Evolutionary conservation across 169 alveolate genomes (phyloP).

Genomic region (Eimeria brunetti): DNA sequence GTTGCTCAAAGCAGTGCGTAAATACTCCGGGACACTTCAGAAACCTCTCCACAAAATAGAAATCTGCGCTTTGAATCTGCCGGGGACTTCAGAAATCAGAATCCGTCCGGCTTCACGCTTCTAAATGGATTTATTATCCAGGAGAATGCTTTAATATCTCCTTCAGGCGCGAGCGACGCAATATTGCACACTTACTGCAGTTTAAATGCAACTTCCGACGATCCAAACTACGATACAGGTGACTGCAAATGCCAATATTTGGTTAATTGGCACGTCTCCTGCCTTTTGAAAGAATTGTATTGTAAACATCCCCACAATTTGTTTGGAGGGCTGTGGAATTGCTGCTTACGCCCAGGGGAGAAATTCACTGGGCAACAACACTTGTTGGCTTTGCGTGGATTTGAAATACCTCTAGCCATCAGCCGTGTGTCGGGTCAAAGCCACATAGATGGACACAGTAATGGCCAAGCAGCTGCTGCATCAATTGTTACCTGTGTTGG

Average conservation of each 20-base stretch:
- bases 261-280: background rate
- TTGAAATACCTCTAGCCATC: constrained; percentile 58
- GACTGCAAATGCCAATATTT: background rate
- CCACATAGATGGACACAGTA: background rate
- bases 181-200: constrained; percentile 18
- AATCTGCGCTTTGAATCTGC: background rate
- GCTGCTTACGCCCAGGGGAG: background rate
- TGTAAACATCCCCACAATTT: background rate
- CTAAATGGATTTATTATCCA: background rate
- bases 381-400: constrained; percentile 30
- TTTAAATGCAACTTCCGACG: constrained; percentile 14
- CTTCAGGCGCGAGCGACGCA: constrained; percentile 3
- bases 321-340: background rate
- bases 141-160: background rate
- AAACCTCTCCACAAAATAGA: background rate
- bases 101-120: background rate
- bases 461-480: constrained; percentile 13
- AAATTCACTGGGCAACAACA: background rate
- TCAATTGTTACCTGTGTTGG: constrained; percentile 26
- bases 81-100: background rate
- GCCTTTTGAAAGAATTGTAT: background rate
- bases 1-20: constrained; percentile 16
- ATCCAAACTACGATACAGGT: constrained; percentile 47
- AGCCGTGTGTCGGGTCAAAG: background rate
- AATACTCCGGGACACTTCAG: background rate